Conservation (phyloP, 2,329 filamentous ascomycete genomes). For the Botryosphaeria dothidea region DNA sequence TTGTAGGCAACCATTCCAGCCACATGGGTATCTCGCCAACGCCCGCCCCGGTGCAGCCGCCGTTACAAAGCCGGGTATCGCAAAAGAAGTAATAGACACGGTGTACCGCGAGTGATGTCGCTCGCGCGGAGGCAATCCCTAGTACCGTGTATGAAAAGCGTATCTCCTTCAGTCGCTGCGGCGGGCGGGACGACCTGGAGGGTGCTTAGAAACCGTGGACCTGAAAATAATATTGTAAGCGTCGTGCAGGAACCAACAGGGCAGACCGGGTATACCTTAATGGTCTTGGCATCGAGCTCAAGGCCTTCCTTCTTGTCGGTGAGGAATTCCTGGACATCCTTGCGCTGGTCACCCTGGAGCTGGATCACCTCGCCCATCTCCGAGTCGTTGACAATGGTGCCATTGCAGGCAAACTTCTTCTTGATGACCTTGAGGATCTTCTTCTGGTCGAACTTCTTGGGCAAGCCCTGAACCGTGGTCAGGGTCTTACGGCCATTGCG, state of each 20-base stretch:
- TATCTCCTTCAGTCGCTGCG: slow-evolving; percentile 17
- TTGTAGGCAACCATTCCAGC: neutral
- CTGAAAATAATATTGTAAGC: slow-evolving; percentile 21
- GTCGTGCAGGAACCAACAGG: neutral
- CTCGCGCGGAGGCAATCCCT: neutral
- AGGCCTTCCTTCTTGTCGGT: slow-evolving; percentile 93
- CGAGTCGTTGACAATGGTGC: slow-evolving; percentile 93
- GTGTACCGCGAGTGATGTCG: neutral
- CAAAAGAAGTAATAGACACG: slow-evolving; percentile 7
- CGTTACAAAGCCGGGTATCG: slow-evolving; percentile 4
- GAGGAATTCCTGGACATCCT: slow-evolving; percentile 97
- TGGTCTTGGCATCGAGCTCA: slow-evolving; percentile 92
- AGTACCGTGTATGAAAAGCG: neutral
- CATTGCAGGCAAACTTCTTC: slow-evolving; percentile 99
- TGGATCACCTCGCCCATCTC: slow-evolving; percentile 99
- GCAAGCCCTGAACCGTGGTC: slow-evolving; percentile 98
- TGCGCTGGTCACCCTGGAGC: slow-evolving; percentile 98
- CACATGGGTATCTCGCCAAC: slow-evolving; percentile 16
- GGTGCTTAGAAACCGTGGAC: slow-evolving; percentile 38
- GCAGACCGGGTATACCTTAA: slow-evolving; percentile 65
- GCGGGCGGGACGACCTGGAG: slow-evolving; percentile 24
- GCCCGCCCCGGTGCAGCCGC: slow-evolving; percentile 13
- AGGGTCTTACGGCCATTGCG: slow-evolving; percentile 99
- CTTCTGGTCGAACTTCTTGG: slow-evolving; percentile 99
- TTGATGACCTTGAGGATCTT: slow-evolving; percentile 99